These are phyloP conservation scores for Blastocystis hominis DNA, from an alignment of 352 stramenopile species.

Conservation along the genomic window DNA sequence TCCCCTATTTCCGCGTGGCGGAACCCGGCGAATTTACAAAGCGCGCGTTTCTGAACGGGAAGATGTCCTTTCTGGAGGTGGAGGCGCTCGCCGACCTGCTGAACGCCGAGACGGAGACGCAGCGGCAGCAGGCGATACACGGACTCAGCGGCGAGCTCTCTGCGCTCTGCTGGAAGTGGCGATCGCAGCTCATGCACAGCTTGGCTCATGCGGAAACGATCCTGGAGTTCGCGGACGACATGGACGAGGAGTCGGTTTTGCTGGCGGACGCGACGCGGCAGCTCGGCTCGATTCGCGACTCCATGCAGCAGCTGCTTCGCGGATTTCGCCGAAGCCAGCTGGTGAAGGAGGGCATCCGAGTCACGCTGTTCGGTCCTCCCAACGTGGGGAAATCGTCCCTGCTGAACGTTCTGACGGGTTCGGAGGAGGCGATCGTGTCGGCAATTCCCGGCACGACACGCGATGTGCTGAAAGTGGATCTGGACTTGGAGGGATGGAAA, in stretches of 20 bases:
- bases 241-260: conserved; percentile 74
- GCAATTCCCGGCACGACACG: conserved; percentile 70
- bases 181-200: conserved; percentile 69
- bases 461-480: conserved; percentile 73
- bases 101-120: conserved; percentile 73
- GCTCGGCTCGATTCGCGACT: neutral
- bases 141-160: conserved; percentile 68
- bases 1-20: conserved; percentile 63
- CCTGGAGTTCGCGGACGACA: conserved; percentile 78
- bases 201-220: conserved; percentile 72
- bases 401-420: conserved; percentile 71
- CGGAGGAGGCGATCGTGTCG: conserved; percentile 74
- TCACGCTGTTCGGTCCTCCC: conserved; percentile 72
- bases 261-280: neutral
- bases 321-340: neutral
- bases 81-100: conserved; percentile 75
- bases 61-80: conserved; percentile 64
- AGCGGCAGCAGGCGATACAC: conserved; percentile 70
- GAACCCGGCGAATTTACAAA: conserved; percentile 77
- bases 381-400: conserved; percentile 77
- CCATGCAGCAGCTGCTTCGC: neutral
- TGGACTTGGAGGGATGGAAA: conserved; percentile 73
- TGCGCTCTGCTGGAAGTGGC: conserved; percentile 73
- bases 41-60: conserved; percentile 77
- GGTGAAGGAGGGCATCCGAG: conserved; percentile 51